Percentiles rank a stretch among this genome's conserved stretches.
These are phyloP conservation scores for Hortiboletus campestris DNA, from an alignment of 768 basidiomycete species.

Conservation along the genomic window DNA sequence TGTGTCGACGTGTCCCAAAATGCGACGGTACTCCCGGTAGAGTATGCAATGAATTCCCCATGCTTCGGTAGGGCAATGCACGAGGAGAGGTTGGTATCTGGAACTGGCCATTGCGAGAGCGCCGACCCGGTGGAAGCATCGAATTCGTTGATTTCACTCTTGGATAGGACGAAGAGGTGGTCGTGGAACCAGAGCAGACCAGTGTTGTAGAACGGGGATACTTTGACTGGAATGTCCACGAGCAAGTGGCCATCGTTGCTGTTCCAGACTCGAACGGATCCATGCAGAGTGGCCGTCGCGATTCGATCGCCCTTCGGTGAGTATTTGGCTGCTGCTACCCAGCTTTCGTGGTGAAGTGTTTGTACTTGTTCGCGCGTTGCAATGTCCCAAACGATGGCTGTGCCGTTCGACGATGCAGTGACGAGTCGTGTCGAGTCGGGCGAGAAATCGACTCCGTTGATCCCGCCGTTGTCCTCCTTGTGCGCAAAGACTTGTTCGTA, in stretches of 20 bases:
- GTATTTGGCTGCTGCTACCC: neutral
- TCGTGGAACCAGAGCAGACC: neutral
- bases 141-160: neutral
- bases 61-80: neutral
- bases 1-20: neutral
- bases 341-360: neutral
- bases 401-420: neutral
- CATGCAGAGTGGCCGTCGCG: neutral
- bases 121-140: neutral
- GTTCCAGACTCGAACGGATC: neutral
- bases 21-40: neutral
- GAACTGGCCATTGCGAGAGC: neutral
- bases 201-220: neutral
- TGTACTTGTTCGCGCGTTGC: neutral
- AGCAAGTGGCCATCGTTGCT: neutral
- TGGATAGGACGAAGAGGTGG: neutral
- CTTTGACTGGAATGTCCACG: neutral
- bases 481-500: neutral
- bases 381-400: neutral
- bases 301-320: neutral
- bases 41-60: neutral
- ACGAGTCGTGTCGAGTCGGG: neutral
- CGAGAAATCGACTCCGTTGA: neutral
- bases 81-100: neutral
- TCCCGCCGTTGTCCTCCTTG: too few relatives aligned